These are phyloP conservation scores for Solanum corneliomulleri DNA, from an alignment of 257 asterid genomes.

Conservation along the genomic window DNA sequence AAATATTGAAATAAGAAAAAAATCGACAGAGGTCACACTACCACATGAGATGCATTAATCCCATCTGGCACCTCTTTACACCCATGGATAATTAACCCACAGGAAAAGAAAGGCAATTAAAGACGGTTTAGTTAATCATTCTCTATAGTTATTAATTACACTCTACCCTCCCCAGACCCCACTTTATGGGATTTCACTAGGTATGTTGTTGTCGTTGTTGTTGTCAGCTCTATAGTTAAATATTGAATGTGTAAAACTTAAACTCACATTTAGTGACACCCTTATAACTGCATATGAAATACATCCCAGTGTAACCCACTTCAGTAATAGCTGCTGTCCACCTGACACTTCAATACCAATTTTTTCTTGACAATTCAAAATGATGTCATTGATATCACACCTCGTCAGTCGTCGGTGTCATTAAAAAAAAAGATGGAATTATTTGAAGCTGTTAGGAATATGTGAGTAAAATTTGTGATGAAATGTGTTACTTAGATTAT, in stretches of 20 bases:
- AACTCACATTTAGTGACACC: background rate
- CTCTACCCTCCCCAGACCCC: background rate
- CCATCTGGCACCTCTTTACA: background rate
- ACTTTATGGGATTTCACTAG: background rate
- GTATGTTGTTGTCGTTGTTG: background rate
- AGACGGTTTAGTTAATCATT: background rate
- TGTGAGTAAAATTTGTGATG: background rate
- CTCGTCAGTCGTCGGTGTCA: background rate
- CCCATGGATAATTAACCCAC: background rate
- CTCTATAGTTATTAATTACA: background rate
- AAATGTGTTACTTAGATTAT: background rate
- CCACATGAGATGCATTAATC: background rate
- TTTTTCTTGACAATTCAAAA: background rate
- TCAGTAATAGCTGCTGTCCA: background rate
- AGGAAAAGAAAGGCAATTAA: background rate
- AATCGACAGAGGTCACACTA: background rate
- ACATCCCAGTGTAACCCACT: background rate
- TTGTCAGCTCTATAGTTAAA: background rate
- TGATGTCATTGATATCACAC: background rate
- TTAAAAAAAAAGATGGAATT: background rate
- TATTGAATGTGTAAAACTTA: background rate
- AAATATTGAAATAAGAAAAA: background rate
- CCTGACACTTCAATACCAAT: background rate
- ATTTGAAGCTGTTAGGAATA: background rate
- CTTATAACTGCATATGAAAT: background rate